These are phyloP conservation scores for Leptodontidium sp. DNA, from an alignment of 2,329 filamentous ascomycete species.

Conservation along the genomic window DNA sequence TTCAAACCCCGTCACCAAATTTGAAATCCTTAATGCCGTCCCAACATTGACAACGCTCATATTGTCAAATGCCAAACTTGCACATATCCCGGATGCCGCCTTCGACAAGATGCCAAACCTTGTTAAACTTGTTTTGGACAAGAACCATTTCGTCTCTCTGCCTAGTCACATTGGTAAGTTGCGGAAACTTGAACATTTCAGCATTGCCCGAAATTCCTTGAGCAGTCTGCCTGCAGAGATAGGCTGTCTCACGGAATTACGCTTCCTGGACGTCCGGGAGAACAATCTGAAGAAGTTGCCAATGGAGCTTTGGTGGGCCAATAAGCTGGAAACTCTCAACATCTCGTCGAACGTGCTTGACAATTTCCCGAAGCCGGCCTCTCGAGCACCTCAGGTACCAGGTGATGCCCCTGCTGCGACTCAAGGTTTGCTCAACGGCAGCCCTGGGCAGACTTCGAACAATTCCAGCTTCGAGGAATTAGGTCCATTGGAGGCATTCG, in stretches of 20 bases:
- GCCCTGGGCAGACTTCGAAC: slow-evolving; percentile 53
- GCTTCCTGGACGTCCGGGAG: slow-evolving; percentile 85
- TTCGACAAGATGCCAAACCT: slow-evolving; percentile 89
- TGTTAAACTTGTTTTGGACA: slow-evolving; percentile 88
- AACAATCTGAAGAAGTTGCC: slow-evolving; percentile 93
- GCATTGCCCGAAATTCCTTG: slow-evolving; percentile 90
- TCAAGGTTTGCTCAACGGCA: slow-evolving; percentile 31
- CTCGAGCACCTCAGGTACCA: slow-evolving; percentile 69
- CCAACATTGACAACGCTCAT: slow-evolving; percentile 88
- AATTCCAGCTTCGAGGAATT: slow-evolving; percentile 83
- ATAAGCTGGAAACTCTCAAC: slow-evolving; percentile 89
- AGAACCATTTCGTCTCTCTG: slow-evolving; percentile 93
- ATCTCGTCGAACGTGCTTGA: slow-evolving; percentile 94
- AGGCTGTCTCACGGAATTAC: slow-evolving; percentile 84
- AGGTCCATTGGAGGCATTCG: slow-evolving; percentile 67
- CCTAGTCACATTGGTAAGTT: slow-evolving; percentile 86
- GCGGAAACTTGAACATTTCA: slow-evolving; percentile 86
- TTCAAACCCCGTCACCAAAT: slow-evolving; percentile 94
- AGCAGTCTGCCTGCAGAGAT: slow-evolving; percentile 86
- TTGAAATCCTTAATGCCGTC: slow-evolving; percentile 79
- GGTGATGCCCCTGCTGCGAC: slow-evolving; percentile 51
- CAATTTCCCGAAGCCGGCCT: slow-evolving; percentile 86
- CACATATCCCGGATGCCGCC: slow-evolving; percentile 84
- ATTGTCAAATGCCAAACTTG: slow-evolving; percentile 88
- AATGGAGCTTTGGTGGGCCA: slow-evolving; percentile 95